Conservation (phyloP, 202 grass and related monocot species). For the Dendrocalamus latiflorus region DNA sequence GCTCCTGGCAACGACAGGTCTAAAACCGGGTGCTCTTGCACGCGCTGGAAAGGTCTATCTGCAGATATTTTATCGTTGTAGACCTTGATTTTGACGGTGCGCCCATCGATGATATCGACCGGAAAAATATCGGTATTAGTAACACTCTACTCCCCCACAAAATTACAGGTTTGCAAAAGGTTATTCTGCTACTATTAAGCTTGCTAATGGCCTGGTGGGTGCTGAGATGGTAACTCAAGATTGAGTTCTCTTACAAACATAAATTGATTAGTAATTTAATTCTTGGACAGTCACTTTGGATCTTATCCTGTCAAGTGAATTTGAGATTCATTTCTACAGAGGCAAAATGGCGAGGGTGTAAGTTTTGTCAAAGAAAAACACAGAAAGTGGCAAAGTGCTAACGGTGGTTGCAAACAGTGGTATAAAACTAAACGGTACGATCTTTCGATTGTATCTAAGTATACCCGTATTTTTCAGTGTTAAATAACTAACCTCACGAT, state of each 20-base stretch:
- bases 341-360: too few relatives aligned
- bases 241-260: not conserved
- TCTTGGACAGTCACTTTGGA: not conserved
- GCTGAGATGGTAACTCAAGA: not conserved
- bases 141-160: not conserved
- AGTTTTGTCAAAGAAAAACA: too few relatives aligned
- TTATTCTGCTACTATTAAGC: not conserved
- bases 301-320: not conserved
- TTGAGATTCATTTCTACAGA: not conserved
- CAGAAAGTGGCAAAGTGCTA: too few relatives aligned
- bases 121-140: not conserved
- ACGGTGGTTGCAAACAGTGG: too few relatives aligned
- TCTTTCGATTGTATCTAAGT: too few relatives aligned
- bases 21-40: too few relatives aligned
- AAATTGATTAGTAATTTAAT: not conserved
- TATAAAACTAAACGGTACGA: too few relatives aligned
- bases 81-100: not conserved
- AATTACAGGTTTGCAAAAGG: too few relatives aligned
- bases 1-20: too few relatives aligned
- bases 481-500: too few relatives aligned
- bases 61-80: slow-evolving; percentile 10
- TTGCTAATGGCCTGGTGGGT: too few relatives aligned
- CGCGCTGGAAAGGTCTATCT: not conserved
- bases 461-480: too few relatives aligned
- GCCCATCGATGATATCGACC: not conserved